Conservation (phyloP, 345 rosid species). For the Camelina laxa region DNA sequence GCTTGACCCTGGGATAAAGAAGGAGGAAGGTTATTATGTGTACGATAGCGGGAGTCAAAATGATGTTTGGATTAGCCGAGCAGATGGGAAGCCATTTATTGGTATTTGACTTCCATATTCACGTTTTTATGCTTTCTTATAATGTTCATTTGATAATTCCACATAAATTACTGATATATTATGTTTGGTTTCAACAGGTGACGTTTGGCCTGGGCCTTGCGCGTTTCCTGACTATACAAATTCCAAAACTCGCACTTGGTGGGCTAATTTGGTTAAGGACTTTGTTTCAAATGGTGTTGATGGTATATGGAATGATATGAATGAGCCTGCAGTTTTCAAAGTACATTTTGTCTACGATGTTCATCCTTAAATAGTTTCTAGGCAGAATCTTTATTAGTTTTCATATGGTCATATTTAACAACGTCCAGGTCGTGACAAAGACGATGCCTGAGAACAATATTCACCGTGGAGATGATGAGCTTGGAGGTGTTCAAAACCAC, state of each 20-base stretch:
- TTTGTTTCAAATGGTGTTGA: constrained; percentile 83
- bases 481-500: constrained; percentile 85
- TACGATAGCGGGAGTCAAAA: constrained; percentile 69
- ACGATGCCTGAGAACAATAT: constrained; percentile 90
- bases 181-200: constrained; percentile 57
- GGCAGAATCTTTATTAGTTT: constrained; percentile 31
- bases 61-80: constrained; percentile 71
- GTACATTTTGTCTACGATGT: constrained; percentile 40
- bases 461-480: constrained; percentile 76
- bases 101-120: constrained; percentile 51
- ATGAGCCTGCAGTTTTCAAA: constrained; percentile 91
- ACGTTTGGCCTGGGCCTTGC: constrained; percentile 97
- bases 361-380: constrained; percentile 1
- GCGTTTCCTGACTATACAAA: constrained; percentile 88
- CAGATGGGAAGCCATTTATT: constrained; percentile 66
- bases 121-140: constrained; percentile 17
- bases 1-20: constrained; percentile 94
- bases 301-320: constrained; percentile 99
- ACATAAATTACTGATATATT: constrained; percentile 5
- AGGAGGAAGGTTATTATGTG: constrained; percentile 68
- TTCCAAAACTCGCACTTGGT: constrained; percentile 80
- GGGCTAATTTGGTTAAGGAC: constrained; percentile 82
- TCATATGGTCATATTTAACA: neutral
- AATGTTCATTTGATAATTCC: neutral
- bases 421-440: constrained; percentile 73